Conservation (phyloP, 495 filamentous ascomycete species). For the Baudoinia panamericana region DNA sequence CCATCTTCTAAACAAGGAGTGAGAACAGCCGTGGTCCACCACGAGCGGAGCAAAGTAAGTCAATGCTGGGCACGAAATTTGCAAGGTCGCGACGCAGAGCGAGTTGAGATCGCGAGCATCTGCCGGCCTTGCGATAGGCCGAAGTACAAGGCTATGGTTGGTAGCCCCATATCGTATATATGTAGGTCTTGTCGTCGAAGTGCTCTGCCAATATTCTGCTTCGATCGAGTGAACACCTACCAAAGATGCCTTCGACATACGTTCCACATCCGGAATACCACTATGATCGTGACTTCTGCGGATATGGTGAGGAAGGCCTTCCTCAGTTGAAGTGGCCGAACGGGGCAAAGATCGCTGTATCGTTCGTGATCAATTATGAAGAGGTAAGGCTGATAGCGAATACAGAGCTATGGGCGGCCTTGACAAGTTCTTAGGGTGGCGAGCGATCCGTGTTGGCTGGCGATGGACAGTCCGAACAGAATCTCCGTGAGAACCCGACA, state of each 20-base stretch:
- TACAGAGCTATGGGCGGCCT: not conserved
- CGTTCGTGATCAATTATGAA: constrained; percentile 35
- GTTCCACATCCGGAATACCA: constrained; percentile 16
- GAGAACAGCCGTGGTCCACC: no score
- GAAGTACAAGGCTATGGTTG: no score
- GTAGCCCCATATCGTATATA: no score
- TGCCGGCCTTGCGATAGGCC: no score
- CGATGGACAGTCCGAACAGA: constrained; percentile 27
- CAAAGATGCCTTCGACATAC: constrained; percentile 6
- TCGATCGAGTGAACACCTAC: no score
- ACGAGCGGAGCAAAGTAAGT: no score
- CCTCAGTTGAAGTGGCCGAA: constrained; percentile 29
- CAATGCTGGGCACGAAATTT: no score
- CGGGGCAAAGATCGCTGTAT: constrained; percentile 32
- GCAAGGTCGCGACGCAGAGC: no score
- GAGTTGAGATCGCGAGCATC: no score
- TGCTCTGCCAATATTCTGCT: no score
- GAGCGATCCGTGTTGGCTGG: constrained; percentile 27
- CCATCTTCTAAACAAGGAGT: no score
- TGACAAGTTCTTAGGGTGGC: constrained; percentile 15
- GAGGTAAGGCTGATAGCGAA: constrained; percentile 16
- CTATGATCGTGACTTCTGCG: constrained; percentile 20
- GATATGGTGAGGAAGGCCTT: constrained; percentile 28
- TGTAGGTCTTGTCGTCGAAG: no score
- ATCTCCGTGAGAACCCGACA: constrained; percentile 28